Evolutionary conservation across 2,329 filamentous ascomycete genomes (phyloP).

Genomic region (Lasiodiplodia gonubiensis): DNA sequence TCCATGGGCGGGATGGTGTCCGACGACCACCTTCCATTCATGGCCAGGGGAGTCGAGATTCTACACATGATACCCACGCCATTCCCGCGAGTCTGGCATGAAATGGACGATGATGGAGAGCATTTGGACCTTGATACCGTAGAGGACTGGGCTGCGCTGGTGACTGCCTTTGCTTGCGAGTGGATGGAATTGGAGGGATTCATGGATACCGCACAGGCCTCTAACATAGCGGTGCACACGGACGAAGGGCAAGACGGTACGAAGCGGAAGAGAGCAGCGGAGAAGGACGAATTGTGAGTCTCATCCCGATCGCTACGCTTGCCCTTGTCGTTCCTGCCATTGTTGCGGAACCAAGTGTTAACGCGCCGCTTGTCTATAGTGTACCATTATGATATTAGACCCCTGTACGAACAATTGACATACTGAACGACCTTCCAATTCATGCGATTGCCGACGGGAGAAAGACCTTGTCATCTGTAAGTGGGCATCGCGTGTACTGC

Average conservation of each 20-base stretch:
- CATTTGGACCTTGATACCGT: slow-evolving; percentile 82
- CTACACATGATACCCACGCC: slow-evolving; percentile 85
- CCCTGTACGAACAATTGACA: slow-evolving; percentile 13
- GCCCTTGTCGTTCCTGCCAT: not conserved
- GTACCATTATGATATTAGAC: slow-evolving; percentile 23
- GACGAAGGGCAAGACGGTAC: slow-evolving; percentile 4
- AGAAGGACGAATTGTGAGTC: slow-evolving; percentile 41
- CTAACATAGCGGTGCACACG: slow-evolving; percentile 22
- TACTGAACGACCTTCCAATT: not conserved
- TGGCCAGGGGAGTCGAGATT: slow-evolving; percentile 82
- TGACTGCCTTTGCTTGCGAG: slow-evolving; percentile 84
- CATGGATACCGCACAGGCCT: slow-evolving; percentile 40
- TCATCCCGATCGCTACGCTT: not conserved
- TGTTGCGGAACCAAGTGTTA: slow-evolving; percentile 11
- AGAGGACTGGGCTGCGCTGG: slow-evolving; percentile 85
- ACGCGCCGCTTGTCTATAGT: not conserved
- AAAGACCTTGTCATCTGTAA: not conserved
- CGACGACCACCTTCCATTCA: slow-evolving; percentile 93
- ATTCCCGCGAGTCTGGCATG: slow-evolving; percentile 89
- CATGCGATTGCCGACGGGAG: not conserved
- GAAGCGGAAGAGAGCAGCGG: slow-evolving; percentile 7
- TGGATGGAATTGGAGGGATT: slow-evolving; percentile 83
- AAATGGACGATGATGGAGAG: slow-evolving; percentile 78
- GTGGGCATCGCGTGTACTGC: not conserved
- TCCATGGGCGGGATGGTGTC: slow-evolving; percentile 61